Evolutionary conservation across 2,329 filamentous ascomycete species (phyloP), one percentile per base, ranked within the genome.

Genomic region (Ophiostoma angusticollis): DNA sequence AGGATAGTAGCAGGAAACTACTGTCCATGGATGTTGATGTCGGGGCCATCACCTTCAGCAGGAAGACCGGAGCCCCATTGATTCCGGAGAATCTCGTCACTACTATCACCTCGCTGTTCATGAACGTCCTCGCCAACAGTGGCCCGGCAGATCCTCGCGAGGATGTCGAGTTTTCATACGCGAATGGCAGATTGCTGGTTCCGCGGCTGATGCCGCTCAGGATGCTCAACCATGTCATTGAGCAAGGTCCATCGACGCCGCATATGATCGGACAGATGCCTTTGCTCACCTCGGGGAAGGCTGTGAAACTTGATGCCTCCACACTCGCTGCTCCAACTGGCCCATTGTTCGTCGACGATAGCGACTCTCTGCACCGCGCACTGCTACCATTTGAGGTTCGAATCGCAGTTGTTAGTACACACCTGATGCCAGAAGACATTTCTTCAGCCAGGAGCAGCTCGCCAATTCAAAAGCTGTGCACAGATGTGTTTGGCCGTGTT

Each of bases 191-290:
- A 1, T 24, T 48, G 5, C 8, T 44, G 41, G 58, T 70, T 4
- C 66, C 69, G 6, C 61, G 69, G 4, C 53, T 72, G 2, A 48
- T 54, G 31, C 60, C 63, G 0, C 43, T 69, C 1, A 25, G 42
- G 2, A 24, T 45, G 1, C 47, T 72, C 21, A 72, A 72, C 44
- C 49, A 49, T 5, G 42, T 65, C n/a, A 60, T 72, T 2, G 67
- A 70, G 45, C 22, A 35, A 4, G 38, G 43, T 0, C n/a, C 41
- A 0, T 3, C 27, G 13, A 22, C 9, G 1, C 17, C 43, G 2
- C 28, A 35, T 13, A 11, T 31, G 11, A 16, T 40, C 13, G 23
- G 18, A 2, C 18, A 24, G 6, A 27, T 25, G 3, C 24, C 32
- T 2, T 31, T 45, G 6, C n/a, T 23, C 4, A 2, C 17, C 0